Evolutionary conservation across 352 stramenopile genomes (phyloP), one percentile per base, ranked within the genome.

Genomic region (Globisporangium canariense): DNA sequence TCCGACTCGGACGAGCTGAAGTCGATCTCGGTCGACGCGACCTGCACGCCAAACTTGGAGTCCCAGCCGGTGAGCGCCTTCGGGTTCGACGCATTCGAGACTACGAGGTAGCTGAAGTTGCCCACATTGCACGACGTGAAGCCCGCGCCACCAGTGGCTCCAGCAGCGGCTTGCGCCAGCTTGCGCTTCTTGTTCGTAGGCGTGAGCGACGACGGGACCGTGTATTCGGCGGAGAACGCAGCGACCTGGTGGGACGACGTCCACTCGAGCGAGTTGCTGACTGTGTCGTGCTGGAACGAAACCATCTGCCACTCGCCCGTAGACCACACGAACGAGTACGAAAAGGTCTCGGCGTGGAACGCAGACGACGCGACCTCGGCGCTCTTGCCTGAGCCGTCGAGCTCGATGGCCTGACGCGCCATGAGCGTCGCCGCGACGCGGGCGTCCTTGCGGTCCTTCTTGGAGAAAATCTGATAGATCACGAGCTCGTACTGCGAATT

Each of bases 291-390:
- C 36, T 69, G 71, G 70, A 76, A 74, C 41, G 73, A 68, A 32
- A 88, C 41, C 40, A 75, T 78, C 40, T 87, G 63, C 81, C 84
- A 93, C 34, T 71, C 73, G 30, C 84, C 84, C 9, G 71, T 84
- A 10, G 67, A 73, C 43, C 81, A 77, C 30, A 91, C 69, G 20
- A 91, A 68, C 56, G 84, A 91, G 73, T 81, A 90, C 46, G 81
- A 79, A 54, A 89, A 82, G 11, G 73, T 88, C 50, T 88, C 76
- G n/a, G 77, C 78, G 68, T 91, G 80, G 71, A 91, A 93, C 28
- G 80, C 75, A 32, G 76, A 83, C 0, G 80, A 76, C 25, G 69
- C 70, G 18, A 83, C 59, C 32, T 69, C 62, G 0, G 73, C 66
- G 34, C 36, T 58, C 22, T 56, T 74, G 9, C 25, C 25, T 28